phyloP scores from a whole-genome alignment of 148 eudicot genomes.

The Rhododendron simsii region DNA sequence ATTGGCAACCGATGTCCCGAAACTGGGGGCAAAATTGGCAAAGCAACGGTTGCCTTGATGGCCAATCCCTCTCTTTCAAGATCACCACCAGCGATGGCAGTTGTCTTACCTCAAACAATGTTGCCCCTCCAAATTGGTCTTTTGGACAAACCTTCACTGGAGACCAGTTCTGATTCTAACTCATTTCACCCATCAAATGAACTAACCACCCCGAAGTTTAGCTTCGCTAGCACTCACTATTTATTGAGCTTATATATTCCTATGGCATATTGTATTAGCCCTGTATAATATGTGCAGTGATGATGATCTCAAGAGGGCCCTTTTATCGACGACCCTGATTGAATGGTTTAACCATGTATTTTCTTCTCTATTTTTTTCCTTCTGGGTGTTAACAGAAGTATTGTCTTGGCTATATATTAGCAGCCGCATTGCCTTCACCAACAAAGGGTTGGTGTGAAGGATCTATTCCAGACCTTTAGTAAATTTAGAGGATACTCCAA shows the following conservation, averaged over 20 bases:
- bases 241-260: neutral
- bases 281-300: neutral
- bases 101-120: slow-evolving; percentile 7
- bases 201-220: neutral
- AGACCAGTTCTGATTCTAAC: slow-evolving; percentile 13
- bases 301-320: slow-evolving; percentile 1
- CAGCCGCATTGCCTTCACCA: neutral
- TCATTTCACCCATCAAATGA: neutral
- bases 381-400: neutral
- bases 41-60: slow-evolving; percentile 19
- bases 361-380: neutral
- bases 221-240: neutral
- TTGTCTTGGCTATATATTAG: neutral
- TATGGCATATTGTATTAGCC: neutral
- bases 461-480: neutral
- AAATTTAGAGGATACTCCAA: neutral
- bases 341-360: neutral
- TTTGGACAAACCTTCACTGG: slow-evolving; percentile 30
- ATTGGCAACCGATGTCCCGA: slow-evolving; percentile 26
- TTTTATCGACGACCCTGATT: neutral
- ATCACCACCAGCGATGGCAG: slow-evolving; percentile 23
- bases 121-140: slow-evolving; percentile 22
- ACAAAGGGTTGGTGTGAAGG: neutral
- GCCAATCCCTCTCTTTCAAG: slow-evolving; percentile 27
- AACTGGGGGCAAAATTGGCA: slow-evolving; percentile 39